Base-by-base conservation (phyloP, 495 filamentous ascomycete genomes). In the Rusavskia elegans region DNA sequence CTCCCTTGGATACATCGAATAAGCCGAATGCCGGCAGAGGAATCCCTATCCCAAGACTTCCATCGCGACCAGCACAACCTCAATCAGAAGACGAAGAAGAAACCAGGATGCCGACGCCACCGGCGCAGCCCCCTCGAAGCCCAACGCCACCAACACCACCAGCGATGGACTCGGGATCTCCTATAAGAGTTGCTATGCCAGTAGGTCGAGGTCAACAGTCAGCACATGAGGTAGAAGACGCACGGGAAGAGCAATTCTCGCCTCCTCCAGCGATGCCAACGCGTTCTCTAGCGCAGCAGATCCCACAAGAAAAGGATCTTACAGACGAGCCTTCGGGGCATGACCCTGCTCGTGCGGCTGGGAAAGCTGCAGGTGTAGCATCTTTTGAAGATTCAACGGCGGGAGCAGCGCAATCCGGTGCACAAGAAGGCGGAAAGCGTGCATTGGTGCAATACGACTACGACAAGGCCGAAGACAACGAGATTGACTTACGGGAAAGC, bases 391-490 rank as follows among this genome's bases (percentile, higher is more conserved):
- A 61, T 10, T 53, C 50, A 29, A 66, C 64, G 25, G 64, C 57
- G 23, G 66, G 62, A 11, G 23, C 60, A 10, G 57, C 58, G 2
- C 53, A 39, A 54, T 40, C 54, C 50, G 56, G 59, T 27, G 56
- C 59, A 16, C 54, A 59, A 3, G 56, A 55, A 17, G 62, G 71
- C 11, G 85, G 80, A 50, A 78, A 79, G 57, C 78, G 78, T 29
- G 92, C 92, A 3, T 50, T 94, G 32, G 75, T 89, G 45, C 84
- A 93, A 55, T 99, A 87, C 64, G 93, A 99, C 61, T 99, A 99
- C 58, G 89, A 95, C 55, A 95, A 89, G 63, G 88, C 86, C 3
- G 92, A 99, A 66, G 87, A 94, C 52, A 99, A 99, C 62, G 92
- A 99, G 64, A 71, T 97, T 41, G 86, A 94, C 52, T 73, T 99